A percentile compares a stretch with the other conserved stretches of the same genome.
Conservation (phyloP, 345 rosid species). For the Citrus maxima region DNA sequence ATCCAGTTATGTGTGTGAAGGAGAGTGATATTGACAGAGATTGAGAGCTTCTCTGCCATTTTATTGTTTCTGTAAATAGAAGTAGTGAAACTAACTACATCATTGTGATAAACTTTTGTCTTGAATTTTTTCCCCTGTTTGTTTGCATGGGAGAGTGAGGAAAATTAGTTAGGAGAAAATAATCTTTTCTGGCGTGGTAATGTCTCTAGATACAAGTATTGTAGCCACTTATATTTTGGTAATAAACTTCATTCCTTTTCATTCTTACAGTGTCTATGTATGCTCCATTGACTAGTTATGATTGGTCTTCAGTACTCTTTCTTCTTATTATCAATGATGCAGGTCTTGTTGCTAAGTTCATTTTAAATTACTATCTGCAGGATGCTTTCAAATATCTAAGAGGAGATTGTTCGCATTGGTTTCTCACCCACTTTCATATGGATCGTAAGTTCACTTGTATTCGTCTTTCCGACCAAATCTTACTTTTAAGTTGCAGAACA, state of each 20-base stretch:
- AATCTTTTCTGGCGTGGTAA: background rate
- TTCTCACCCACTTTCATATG: conserved; percentile 95
- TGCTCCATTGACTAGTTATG: background rate
- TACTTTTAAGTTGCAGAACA: background rate
- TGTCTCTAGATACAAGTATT: background rate
- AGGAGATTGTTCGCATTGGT: conserved; percentile 93
- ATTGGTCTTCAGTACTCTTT: background rate
- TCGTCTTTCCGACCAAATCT: conserved; percentile 2
- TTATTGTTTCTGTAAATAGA: background rate
- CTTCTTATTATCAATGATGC: background rate
- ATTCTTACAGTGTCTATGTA: background rate
- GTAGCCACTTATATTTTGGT: background rate
- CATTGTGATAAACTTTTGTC: background rate
- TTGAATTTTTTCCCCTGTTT: background rate
- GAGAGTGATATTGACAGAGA: background rate
- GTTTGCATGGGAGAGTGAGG: background rate
- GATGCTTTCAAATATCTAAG: conserved; percentile 93
- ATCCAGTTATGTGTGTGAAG: background rate
- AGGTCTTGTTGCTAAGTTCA: conserved; percentile 16
- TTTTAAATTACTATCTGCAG: conserved; percentile 41
- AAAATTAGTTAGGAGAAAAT: background rate
- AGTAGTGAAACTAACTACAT: background rate
- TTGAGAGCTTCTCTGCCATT: background rate
- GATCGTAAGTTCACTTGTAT: conserved; percentile 68
- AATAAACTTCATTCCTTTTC: background rate